Conservation (phyloP, 257 asterid genomes). For the Solanum bulbocastanum region DNA sequence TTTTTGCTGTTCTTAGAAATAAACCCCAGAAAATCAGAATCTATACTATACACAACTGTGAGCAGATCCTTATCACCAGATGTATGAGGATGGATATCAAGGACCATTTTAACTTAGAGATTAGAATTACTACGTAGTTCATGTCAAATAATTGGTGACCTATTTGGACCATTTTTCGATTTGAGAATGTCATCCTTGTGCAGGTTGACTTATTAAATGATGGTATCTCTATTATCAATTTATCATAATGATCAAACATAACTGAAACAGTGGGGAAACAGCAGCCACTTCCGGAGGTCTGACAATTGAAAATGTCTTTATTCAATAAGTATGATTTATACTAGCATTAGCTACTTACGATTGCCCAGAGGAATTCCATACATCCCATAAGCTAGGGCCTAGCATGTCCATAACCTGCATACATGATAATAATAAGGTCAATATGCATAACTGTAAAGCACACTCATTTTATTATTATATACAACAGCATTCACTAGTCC, state of each 20-base stretch:
- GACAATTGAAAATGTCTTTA: neutral
- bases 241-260: neutral
- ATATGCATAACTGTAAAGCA: neutral
- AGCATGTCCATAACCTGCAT: conserved; percentile 47
- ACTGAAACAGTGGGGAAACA: neutral
- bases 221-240: neutral
- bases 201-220: neutral
- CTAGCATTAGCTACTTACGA: conserved; percentile 19
- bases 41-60: neutral
- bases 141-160: neutral
- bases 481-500: neutral
- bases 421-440: neutral
- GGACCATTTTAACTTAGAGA: neutral
- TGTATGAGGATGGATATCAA: neutral
- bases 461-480: neutral
- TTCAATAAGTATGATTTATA: neutral
- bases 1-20: neutral
- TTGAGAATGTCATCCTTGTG: neutral
- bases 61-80: neutral
- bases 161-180: neutral
- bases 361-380: conserved; percentile 43
- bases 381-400: conserved; percentile 51
- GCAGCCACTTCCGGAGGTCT: neutral
- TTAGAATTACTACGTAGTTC: neutral
- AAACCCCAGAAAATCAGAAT: neutral